A percentile compares a stretch with the other conserved stretches of the same genome.
Evolutionary conservation across 176 grass and related monocot species (phyloP).

Genomic region (Eleusine coracana): DNA sequence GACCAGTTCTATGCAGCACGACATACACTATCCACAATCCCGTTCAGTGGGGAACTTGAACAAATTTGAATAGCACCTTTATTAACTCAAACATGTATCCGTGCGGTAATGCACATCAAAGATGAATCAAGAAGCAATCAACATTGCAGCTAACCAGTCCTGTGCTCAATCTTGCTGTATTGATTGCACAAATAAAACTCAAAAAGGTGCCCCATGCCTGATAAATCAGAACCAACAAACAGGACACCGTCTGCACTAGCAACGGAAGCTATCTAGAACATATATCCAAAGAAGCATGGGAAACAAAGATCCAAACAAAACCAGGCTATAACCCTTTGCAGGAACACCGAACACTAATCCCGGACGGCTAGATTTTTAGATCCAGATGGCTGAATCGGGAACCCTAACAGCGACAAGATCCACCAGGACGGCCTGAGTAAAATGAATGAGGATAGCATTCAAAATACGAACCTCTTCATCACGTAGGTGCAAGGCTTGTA

Average conservation of each 20-base stretch:
- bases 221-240: not conserved
- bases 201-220: not conserved
- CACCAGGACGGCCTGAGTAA: not conserved
- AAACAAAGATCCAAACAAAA: not conserved
- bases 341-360: not conserved
- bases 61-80: constrained; percentile 21
- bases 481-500: constrained; percentile 80
- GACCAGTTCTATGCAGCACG: not conserved
- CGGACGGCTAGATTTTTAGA: constrained; percentile 37
- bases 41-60: not conserved
- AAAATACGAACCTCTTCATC: constrained; percentile 56
- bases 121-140: not conserved
- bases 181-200: not conserved
- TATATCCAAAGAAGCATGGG: not conserved
- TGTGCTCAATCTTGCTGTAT: not conserved
- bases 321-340: not conserved
- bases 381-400: constrained; percentile 26
- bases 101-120: not conserved
- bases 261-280: not conserved
- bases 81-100: not conserved
- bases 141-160: not conserved
- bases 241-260: not conserved
- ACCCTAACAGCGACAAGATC: constrained; percentile 30
- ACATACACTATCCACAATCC: not conserved
- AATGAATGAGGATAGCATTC: not conserved